Evolutionary conservation across 129 eudicot genomes (phyloP).

Genomic region (Arctium minus): DNA sequence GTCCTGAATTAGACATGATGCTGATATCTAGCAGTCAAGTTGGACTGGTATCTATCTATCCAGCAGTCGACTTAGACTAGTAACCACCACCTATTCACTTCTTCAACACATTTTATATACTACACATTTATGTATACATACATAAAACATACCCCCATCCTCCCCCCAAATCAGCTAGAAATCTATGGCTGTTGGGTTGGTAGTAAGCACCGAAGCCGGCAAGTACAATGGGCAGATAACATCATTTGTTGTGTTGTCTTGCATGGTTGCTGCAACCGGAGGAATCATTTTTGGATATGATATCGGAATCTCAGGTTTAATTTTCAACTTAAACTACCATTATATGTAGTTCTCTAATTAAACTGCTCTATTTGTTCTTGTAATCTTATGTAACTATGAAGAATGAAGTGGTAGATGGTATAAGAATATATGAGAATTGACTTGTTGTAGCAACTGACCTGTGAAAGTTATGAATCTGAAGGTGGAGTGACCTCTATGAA

Average conservation of each 20-base stretch:
- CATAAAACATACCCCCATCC: background rate
- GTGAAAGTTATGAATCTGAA: conserved; percentile 14
- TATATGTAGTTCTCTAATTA: too few relatives aligned
- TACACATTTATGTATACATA: background rate
- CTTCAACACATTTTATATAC: background rate
- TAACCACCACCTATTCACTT: conserved; percentile 15
- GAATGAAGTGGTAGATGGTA: background rate
- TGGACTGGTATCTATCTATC: conserved; percentile 21
- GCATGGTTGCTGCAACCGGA: conserved; percentile 74
- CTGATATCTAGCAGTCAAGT: conserved; percentile 19
- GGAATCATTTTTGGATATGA: conserved; percentile 78
- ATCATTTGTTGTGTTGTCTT: conserved; percentile 51
- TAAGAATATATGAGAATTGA: background rate
- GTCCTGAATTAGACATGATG: background rate
- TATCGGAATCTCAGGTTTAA: conserved; percentile 63
- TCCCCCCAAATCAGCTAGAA: background rate
- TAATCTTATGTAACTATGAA: background rate
- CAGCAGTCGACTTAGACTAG: conserved; percentile 19
- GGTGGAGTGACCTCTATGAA: conserved; percentile 76
- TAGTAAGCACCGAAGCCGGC: conserved; percentile 11
- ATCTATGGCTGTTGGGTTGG: conserved; percentile 46
- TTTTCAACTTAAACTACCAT: background rate
- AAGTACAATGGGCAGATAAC: conserved; percentile 54
- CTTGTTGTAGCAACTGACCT: background rate
- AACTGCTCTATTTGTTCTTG: background rate